These are phyloP conservation scores for Erythrobasidium hasegawianum DNA, from an alignment of 1,284 basidiomycete genomes.

Conservation along the genomic window DNA sequence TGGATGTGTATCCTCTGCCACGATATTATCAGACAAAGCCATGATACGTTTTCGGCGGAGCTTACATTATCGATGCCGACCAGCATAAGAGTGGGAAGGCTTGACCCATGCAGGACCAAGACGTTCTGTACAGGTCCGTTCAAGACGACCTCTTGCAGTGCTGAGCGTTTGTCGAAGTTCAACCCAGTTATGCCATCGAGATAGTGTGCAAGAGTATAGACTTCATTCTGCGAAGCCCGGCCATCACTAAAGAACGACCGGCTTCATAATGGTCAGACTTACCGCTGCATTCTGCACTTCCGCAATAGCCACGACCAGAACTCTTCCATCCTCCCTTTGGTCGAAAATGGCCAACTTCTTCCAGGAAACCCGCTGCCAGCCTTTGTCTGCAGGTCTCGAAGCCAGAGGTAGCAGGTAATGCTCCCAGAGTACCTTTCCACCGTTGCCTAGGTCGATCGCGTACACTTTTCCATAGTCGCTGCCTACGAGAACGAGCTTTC, in stretches of 20 bases:
- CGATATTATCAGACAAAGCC: neutral
- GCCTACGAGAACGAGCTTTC: constrained; percentile 73
- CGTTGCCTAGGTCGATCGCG: constrained; percentile 70
- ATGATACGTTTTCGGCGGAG: neutral
- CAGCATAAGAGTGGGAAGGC: constrained; percentile 5
- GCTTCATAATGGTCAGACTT: neutral
- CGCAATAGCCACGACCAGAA: constrained; percentile 29
- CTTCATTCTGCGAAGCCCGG: constrained; percentile 9
- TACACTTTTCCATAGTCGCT: constrained; percentile 72
- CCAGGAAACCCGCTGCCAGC: constrained; percentile 17
- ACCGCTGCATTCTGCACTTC: constrained; percentile 11
- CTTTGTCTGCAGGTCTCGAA: neutral
- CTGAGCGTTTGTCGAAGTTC: constrained; percentile 48
- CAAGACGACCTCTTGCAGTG: constrained; percentile 5
- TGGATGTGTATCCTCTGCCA: neutral
- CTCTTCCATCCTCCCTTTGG: constrained; percentile 8
- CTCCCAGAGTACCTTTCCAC: constrained; percentile 67
- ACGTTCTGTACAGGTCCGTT: neutral
- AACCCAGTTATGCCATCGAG: constrained; percentile 70
- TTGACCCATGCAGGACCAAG: neutral
- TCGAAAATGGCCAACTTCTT: constrained; percentile 26
- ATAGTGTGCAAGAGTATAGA: constrained; percentile 65
- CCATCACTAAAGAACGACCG: neutral
- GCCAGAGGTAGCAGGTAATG: constrained; percentile 5
- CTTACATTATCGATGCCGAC: constrained; percentile 10